Conservation (phyloP, 2,329 filamentous ascomycete genomes). For the Alternaria viburni region DNA sequence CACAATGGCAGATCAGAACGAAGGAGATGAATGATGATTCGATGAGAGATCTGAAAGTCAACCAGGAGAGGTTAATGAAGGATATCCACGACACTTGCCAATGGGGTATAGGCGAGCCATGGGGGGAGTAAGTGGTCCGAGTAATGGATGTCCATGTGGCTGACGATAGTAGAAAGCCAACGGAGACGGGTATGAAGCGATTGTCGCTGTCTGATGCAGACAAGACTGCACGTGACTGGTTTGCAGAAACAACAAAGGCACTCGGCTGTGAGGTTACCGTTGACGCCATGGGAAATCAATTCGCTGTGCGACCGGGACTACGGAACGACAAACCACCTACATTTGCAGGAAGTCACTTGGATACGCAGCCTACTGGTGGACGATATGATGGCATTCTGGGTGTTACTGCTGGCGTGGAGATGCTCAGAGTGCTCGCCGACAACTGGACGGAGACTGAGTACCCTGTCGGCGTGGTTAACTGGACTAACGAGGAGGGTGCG, state of each 20-base stretch:
- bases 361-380: conserved; percentile 65
- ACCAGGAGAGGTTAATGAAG: conserved; percentile 65
- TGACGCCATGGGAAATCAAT: conserved; percentile 82
- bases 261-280: conserved; percentile 72
- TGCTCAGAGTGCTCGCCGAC: conserved; percentile 71
- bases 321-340: conserved; percentile 64
- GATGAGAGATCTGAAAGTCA: conserved; percentile 61
- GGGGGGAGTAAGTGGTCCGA: conserved; percentile 63
- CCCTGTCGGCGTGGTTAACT: conserved; percentile 77
- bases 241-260: conserved; percentile 65
- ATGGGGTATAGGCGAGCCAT: conserved; percentile 70
- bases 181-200: conserved; percentile 78
- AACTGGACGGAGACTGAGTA: conserved; percentile 71
- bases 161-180: conserved; percentile 52
- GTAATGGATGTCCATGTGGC: not conserved
- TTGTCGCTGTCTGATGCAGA: conserved; percentile 75
- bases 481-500: conserved; percentile 84
- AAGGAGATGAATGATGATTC: conserved; percentile 59
- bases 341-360: conserved; percentile 71
- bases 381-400: conserved; percentile 81
- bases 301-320: conserved; percentile 71
- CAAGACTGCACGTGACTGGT: conserved; percentile 77
- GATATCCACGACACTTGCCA: conserved; percentile 70
- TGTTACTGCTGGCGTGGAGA: conserved; percentile 74
- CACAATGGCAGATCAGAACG: conserved; percentile 47